Base-by-base conservation (phyloP, 1,284 basidiomycete species). In the Afroboletus lepidellus region DNA sequence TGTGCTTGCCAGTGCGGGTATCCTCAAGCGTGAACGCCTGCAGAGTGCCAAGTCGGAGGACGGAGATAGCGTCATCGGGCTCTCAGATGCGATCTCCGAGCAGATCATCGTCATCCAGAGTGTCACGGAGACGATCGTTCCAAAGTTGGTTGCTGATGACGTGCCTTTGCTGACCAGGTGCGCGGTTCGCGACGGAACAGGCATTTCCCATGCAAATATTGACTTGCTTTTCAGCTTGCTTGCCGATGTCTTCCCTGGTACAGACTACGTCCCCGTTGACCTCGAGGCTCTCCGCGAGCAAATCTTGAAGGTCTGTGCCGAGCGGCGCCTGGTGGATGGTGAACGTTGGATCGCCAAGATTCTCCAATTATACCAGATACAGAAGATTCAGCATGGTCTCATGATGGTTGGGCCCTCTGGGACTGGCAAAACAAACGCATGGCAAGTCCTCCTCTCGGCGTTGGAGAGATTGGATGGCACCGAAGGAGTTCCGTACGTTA, bases 351-450 rank as follows among this genome's bases (percentile, higher is more conserved):
- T 94, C 47, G 83, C 87, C 63, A 99, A 99, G 77, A 95, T 99
- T 57, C 77, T 99, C 24, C 97, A 99, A 71, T 80, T 99, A 13
- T 99, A 98, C 71, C 97, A 98, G 72, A 98, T 99, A 54, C 97
- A 99, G 73, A 98, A 96, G 77, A 99, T 99, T 57, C 94, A 98
- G 63, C 98, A 99, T 70, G 97, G 97, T 73, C 78, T 99, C 50
- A 99, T 99, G 95, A 96, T 99, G 91, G 97, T 99, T 46, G 97
- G 97, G 2, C 87, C 96, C 1, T 97, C 98, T 6, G 97, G 96
- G 15, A 95, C 85, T 39, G 98, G 97, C 38, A 99, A 99, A 76
- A 97, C 92, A 8, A 92, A 95, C 61, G 96, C 97, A 0, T 99
- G 97, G 96, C 90, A 90, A 63, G 92, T 98, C 38, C 78, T 99